These are phyloP conservation scores for Saksenaea oblongispora DNA, from an alignment of 371 early-diverging fungal genomes.

Conservation along the genomic window DNA sequence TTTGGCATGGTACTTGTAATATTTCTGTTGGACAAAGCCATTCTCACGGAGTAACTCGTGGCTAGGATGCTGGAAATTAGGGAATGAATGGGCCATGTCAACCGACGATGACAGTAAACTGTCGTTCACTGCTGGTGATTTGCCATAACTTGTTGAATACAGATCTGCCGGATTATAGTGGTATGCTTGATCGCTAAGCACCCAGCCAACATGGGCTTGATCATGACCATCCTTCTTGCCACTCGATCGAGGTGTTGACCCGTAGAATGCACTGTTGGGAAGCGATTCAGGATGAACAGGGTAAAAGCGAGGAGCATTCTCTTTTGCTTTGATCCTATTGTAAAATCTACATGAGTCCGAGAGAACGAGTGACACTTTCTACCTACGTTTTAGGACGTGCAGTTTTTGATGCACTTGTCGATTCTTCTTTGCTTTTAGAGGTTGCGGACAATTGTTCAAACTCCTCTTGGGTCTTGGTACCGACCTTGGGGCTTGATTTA, in stretches of 20 bases:
- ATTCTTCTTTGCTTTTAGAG: slow-evolving; percentile 3
- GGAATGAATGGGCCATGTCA: slow-evolving; percentile 67
- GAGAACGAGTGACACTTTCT: background rate
- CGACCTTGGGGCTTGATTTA: slow-evolving; percentile 57
- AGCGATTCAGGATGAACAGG: slow-evolving; percentile 53
- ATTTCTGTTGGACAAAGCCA: slow-evolving; percentile 93
- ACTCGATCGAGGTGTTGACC: slow-evolving; percentile 23
- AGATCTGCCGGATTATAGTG: slow-evolving; percentile 43
- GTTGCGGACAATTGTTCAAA: slow-evolving; percentile 44
- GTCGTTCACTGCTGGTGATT: slow-evolving; percentile 32
- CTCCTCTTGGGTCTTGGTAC: slow-evolving; percentile 62
- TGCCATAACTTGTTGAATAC: slow-evolving; percentile 34
- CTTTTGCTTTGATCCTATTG: slow-evolving; percentile 26
- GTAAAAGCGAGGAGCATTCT: slow-evolving; percentile 56
- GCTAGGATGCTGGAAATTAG: slow-evolving; percentile 87
- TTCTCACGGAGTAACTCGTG: slow-evolving; percentile 92
- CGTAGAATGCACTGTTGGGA: slow-evolving; percentile 40
- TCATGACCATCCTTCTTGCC: slow-evolving; percentile 59
- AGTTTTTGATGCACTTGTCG: background rate
- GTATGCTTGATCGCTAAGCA: slow-evolving; percentile 57
- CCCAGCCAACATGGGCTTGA: slow-evolving; percentile 86
- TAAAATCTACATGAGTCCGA: background rate
- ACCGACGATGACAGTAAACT: slow-evolving; percentile 40
- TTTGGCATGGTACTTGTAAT: slow-evolving; percentile 88
- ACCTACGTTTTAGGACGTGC: slow-evolving; percentile 3